Percentiles rank a stretch among this genome's conserved stretches.
phyloP scores from a whole-genome alignment of 2,329 filamentous ascomycete species.

The Alternaria gaisen region DNA sequence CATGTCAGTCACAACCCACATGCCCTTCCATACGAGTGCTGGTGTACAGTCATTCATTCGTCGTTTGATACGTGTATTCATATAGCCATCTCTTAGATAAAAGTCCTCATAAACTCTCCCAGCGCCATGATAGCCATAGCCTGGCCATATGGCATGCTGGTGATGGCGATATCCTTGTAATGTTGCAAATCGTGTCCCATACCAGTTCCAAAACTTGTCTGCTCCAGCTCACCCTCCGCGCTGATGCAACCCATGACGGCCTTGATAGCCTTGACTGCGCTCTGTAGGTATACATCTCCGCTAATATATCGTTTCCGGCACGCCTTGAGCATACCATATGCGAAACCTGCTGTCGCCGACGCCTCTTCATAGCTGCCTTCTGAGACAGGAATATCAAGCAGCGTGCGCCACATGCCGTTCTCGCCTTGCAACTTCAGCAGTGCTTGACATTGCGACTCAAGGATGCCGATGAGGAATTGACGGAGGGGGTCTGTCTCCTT shows the following conservation, averaged over 20 bases:
- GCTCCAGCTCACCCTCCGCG: slow-evolving; percentile 72
- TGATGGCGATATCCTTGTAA: slow-evolving; percentile 78
- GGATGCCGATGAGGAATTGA: slow-evolving; percentile 66
- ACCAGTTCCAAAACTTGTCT: slow-evolving; percentile 80
- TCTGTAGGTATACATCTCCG: slow-evolving; percentile 65
- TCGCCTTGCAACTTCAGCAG: slow-evolving; percentile 67
- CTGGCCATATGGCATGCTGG: slow-evolving; percentile 85
- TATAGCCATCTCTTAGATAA: slow-evolving; percentile 50
- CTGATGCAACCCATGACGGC: slow-evolving; percentile 74
- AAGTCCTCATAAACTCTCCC: slow-evolving; percentile 74
- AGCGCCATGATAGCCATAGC: slow-evolving; percentile 86
- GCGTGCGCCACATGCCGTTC: slow-evolving; percentile 76
- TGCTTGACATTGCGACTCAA: slow-evolving; percentile 74
- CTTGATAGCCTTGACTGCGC: slow-evolving; percentile 71
- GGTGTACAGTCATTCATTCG: not conserved
- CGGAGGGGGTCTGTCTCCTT: slow-evolving; percentile 67
- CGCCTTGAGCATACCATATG: slow-evolving; percentile 80
- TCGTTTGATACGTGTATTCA: slow-evolving; percentile 3
- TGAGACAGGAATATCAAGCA: slow-evolving; percentile 71
- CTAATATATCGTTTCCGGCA: slow-evolving; percentile 73
- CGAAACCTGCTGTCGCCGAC: slow-evolving; percentile 81
- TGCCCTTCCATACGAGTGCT: not conserved
- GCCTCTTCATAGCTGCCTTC: slow-evolving; percentile 79
- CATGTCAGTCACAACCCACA: not conserved
- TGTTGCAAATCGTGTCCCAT: slow-evolving; percentile 79